Evolutionary conservation across 2,329 filamentous ascomycete species (phyloP), one percentile per base, ranked within the genome.

Genomic region (Phialemoniopsis sp.): DNA sequence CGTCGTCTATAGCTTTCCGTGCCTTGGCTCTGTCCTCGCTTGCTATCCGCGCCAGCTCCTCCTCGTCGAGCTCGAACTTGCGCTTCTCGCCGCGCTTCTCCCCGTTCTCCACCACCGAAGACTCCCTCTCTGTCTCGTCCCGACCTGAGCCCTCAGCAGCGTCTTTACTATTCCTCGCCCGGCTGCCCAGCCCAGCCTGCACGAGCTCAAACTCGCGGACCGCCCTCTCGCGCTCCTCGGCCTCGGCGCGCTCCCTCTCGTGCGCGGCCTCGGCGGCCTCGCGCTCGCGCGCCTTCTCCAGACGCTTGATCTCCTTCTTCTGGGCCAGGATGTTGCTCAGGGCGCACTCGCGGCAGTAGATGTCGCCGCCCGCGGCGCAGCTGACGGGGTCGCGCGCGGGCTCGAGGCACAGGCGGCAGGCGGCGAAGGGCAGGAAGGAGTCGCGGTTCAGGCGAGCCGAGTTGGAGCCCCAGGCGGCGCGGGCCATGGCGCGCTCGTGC

Each of bases 321-420:
- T 98, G 91, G 1, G 89, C 78, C 2, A 97, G 73, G n/a, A 98
- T 81, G 54, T 97, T 95, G 50, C 73, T 82, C 38, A 97, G 78
- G 8, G 89, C 90, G 66, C 91, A 98, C 67, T 97, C 93, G 51
- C 89, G 82, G 62, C 91, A 98, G 68, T 97, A 97, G 13, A 98
- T 73, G 61, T 97, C 90, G 45, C 91, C 91, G 21, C 6, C 21
- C 47, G 82, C 78, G 3, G 77, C 70, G 62, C 91, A 97, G 16
- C 88, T 82, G 29, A 96, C 89, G 1, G 93, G 90, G 34, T 89
- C 80, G 21, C 84, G 78, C 15, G 90, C 86, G 8, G 84, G 78
- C 43, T 89, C 79, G 13, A 97, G 82, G 56, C 91, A 98, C 19
- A 98, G 74, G 39, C 84, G 80, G 67, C 91, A 98, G 16, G 85